phyloP scores from a whole-genome alignment of 495 filamentous ascomycete species.

The Penicillium samsonianum region DNA sequence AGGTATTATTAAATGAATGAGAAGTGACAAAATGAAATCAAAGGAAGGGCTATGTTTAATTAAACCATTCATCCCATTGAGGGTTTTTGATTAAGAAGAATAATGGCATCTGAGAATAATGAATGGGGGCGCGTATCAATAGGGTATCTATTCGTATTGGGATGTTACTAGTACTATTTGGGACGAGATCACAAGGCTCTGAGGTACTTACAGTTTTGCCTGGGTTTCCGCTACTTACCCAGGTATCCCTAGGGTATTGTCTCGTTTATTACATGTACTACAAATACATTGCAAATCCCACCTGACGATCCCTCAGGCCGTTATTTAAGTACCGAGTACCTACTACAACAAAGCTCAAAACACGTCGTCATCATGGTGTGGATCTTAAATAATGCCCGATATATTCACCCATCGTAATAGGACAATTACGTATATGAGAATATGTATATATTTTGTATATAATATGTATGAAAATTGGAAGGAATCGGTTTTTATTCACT shows the following conservation, averaged over 20 bases:
- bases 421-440: background rate
- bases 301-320: slow-evolving; percentile 7
- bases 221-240: background rate
- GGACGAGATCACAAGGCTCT: background rate
- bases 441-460: too few relatives aligned
- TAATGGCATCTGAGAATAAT: background rate
- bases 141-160: slow-evolving; percentile 11
- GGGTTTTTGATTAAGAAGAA: background rate
- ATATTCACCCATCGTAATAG: background rate
- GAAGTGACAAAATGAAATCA: slow-evolving; percentile 4
- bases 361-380: slow-evolving; percentile 11
- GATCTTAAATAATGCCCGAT: slow-evolving; percentile 2
- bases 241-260: background rate
- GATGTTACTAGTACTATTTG: background rate
- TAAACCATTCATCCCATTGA: background rate
- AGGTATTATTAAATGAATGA: slow-evolving; percentile 4
- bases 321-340: slow-evolving; percentile 4
- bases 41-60: slow-evolving; percentile 1
- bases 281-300: background rate
- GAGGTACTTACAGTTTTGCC: background rate
- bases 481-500: background rate
- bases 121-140: slow-evolving; percentile 11
- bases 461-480: background rate
- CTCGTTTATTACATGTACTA: background rate
- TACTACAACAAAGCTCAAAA: background rate